A percentile compares a stretch with the other conserved stretches of the same genome.
phyloP scores from a whole-genome alignment of 352 stramenopile species.

The Phytophthora pistaciae region DNA sequence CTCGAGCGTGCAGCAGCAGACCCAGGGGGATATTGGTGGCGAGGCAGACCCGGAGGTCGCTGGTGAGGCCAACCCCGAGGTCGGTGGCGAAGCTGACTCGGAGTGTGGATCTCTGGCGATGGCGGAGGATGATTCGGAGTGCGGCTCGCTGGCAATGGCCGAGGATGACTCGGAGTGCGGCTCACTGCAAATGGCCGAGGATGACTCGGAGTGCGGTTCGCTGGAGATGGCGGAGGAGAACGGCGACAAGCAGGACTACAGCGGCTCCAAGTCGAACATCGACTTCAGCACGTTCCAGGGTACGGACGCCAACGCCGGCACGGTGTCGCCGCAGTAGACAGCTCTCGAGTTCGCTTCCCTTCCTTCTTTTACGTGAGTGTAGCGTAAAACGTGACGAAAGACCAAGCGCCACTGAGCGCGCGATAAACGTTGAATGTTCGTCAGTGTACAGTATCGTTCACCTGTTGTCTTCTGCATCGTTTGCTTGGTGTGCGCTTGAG shows the following conservation, averaged over 20 bases:
- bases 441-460: slow-evolving; percentile 23
- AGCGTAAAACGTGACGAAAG: slow-evolving; percentile 48
- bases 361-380: slow-evolving; percentile 39
- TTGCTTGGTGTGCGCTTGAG: neutral
- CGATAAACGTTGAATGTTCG: slow-evolving; percentile 45
- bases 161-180: slow-evolving; percentile 35
- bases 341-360: neutral
- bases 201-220: slow-evolving; percentile 26
- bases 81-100: slow-evolving; percentile 12
- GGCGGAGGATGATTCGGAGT: slow-evolving; percentile 35
- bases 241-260: slow-evolving; percentile 27
- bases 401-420: slow-evolving; percentile 30
- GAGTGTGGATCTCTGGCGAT: slow-evolving; percentile 32
- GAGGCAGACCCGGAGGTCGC: neutral
- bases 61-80: slow-evolving; percentile 16
- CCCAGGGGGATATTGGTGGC: slow-evolving; percentile 1
- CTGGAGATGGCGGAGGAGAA: slow-evolving; percentile 4
- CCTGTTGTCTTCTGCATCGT: slow-evolving; percentile 6
- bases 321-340: slow-evolving; percentile 33
- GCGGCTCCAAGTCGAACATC: slow-evolving; percentile 42
- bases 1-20: slow-evolving; percentile 1
- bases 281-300: slow-evolving; percentile 38
- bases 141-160: slow-evolving; percentile 37
- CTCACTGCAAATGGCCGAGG: slow-evolving; percentile 40
- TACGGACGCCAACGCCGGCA: slow-evolving; percentile 28